Base-by-base conservation (phyloP, 2,329 filamentous ascomycete genomes). In the Botrytis porri region DNA sequence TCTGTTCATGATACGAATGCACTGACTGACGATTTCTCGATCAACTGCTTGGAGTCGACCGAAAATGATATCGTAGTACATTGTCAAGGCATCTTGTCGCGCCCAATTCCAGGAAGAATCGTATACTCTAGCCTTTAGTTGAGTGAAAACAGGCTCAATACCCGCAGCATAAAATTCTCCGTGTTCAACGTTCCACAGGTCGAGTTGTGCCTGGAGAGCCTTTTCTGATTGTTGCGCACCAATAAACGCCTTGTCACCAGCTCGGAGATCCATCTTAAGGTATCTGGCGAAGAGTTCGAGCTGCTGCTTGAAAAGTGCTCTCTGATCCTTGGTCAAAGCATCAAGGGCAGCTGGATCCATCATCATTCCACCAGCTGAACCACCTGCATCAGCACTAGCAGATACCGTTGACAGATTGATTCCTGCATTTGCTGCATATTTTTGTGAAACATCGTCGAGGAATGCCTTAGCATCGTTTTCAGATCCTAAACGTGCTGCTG, bases 41-140 rank as follows among this genome's bases (percentile, higher is more conserved):
- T 99, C 96, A 59, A 99, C 93, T 67, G 91, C 93, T 85, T 96
- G 90, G 71, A 99, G 89, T 75, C 96, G 90, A 73, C 96, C 96
- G 79, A 99, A 99, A 81, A 99, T 98, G 81, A 99, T 97, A 81
- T 99, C 96, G 84, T 94, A 99, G 86, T 96, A 99, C 95, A 99
- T 99, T 85, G 88, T 96, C 71, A 99, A 89, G 41, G 95, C 96
- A 82, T 99, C 96, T 82, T 99, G 96, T 70, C 96, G 92, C 75
- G 94, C 96, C 96, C 96, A 99, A 83, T 99, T 99, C 96, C 96
- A 99, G 0, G 94, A 97, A 0, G 96, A 98, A 82, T 99, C 96
- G 84, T 99, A 99, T 16, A 96, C 91, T 81, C 96, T 92, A 45
- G 96, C 96, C 83, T 99, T 99, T 75, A 98, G 89, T 7, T 93